Evolutionary conservation across 139 green algal species (phyloP).

Genomic region (Volvox africanus): DNA sequence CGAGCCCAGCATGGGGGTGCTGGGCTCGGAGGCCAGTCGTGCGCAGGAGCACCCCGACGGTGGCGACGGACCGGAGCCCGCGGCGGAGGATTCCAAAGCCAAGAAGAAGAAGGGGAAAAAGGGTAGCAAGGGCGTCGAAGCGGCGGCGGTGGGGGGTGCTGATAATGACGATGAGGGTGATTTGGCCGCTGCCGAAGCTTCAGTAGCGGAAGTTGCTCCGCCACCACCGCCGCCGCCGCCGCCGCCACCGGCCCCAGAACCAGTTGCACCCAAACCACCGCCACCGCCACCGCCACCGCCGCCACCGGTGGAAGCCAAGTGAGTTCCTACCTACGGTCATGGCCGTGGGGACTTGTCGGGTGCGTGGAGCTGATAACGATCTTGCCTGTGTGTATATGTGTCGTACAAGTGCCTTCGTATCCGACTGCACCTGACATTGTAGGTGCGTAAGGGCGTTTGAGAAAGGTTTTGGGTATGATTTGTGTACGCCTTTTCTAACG

Average conservation of each 20-base stretch:
- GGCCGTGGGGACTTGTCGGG: too few relatives aligned
- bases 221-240: neutral
- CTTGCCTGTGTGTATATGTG: too few relatives aligned
- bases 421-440: too few relatives aligned
- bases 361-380: too few relatives aligned
- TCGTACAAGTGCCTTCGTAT: too few relatives aligned
- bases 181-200: neutral
- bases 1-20: neutral
- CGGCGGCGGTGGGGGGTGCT: neutral
- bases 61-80: neutral
- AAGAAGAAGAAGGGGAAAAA: slow-evolving; percentile 30
- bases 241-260: neutral
- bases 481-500: too few relatives aligned
- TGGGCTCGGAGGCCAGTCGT: neutral
- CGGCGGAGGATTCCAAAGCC: neutral
- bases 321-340: neutral
- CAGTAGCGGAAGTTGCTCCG: neutral
- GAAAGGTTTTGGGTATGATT: too few relatives aligned
- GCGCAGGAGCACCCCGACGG: neutral
- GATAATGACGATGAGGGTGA: neutral
- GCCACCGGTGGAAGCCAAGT: neutral
- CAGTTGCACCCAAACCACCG: neutral
- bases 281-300: neutral
- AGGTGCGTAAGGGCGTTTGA: too few relatives aligned
- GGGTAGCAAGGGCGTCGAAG: neutral